A percentile compares a stretch with the other conserved stretches of the same genome.
These are phyloP conservation scores for Metarhizium album DNA, from an alignment of 2,329 filamentous ascomycete genomes.

Conservation along the genomic window DNA sequence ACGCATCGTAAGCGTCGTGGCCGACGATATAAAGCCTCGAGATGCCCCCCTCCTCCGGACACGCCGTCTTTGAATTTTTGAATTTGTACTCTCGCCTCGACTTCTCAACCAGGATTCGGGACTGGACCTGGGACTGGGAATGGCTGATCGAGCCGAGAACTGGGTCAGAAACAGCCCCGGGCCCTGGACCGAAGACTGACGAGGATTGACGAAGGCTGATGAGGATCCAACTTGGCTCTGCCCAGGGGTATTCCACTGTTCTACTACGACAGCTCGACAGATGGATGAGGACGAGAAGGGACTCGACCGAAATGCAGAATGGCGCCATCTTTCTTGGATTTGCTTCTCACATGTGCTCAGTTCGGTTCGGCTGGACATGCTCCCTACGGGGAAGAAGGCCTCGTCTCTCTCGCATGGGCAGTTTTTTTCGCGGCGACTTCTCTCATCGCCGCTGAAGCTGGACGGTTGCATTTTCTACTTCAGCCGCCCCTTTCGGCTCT, in stretches of 20 bases:
- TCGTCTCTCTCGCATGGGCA: not conserved
- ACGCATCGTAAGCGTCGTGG: not conserved
- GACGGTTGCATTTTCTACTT: not conserved
- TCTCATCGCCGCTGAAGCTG: not conserved
- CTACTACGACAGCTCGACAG: not conserved
- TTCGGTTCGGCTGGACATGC: slow-evolving; percentile 1
- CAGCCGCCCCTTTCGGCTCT: not conserved
- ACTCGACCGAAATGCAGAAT: not conserved
- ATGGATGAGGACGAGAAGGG: not conserved
- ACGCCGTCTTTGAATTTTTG: not conserved
- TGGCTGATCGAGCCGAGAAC: no score
- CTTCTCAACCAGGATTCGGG: no score
- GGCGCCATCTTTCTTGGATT: not conserved
- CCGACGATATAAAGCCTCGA: not conserved
- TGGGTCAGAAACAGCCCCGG: no score
- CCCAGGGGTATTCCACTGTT: no score
- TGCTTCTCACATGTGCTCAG: not conserved
- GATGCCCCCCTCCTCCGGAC: not conserved
- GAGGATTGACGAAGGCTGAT: no score
- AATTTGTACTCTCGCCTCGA: not conserved
- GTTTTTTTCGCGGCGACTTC: not conserved
- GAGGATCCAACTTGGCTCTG: no score
- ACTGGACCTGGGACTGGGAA: not conserved
- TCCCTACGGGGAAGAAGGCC: not conserved
- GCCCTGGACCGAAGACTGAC: no score